Conservation (phyloP, 2,329 filamentous ascomycete genomes). For the Eutypella sp. region DNA sequence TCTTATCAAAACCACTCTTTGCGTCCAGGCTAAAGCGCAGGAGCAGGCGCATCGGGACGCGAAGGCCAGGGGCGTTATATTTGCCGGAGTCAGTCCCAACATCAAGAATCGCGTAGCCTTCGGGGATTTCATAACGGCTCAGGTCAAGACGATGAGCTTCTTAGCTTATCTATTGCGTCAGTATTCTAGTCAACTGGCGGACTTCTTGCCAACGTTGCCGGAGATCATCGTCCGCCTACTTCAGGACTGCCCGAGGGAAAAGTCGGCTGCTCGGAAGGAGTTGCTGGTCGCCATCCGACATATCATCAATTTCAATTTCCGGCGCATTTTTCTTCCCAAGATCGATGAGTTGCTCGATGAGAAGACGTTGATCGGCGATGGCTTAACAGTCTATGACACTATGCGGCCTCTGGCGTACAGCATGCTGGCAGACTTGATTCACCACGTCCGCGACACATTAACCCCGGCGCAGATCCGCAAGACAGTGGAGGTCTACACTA, state of each 20-base stretch:
- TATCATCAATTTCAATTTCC: conserved; percentile 98
- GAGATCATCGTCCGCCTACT: conserved; percentile 86
- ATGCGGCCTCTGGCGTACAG: conserved; percentile 95
- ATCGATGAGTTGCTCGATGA: conserved; percentile 95
- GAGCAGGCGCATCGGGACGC: conserved; percentile 87
- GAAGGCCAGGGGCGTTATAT: conserved; percentile 70
- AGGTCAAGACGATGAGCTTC: conserved; percentile 99
- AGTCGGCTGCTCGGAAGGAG: conserved; percentile 90
- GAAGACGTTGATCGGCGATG: conserved; percentile 89
- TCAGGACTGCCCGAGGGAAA: conserved; percentile 91
- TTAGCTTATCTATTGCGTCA: conserved; percentile 86
- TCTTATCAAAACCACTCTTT: conserved; percentile 83
- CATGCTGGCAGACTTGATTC: conserved; percentile 96
- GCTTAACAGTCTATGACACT: conserved; percentile 92
- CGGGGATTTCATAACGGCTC: conserved; percentile 94
- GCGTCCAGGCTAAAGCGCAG: conserved; percentile 87
- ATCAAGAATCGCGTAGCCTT: conserved; percentile 94
- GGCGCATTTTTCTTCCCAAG: conserved; percentile 88
- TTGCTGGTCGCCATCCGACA: conserved; percentile 93
- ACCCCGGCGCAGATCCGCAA: conserved; percentile 86
- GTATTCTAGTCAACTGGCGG: conserved; percentile 78
- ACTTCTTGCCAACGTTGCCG: conserved; percentile 82
- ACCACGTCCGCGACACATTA: conserved; percentile 89
- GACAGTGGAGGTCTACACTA: conserved; percentile 95
- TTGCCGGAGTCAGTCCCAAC: conserved; percentile 86